A percentile compares a stretch with the other conserved stretches of the same genome.
These are phyloP conservation scores for Sphaerulina populicola DNA, from an alignment of 2,329 filamentous ascomycete genomes.

Conservation along the genomic window DNA sequence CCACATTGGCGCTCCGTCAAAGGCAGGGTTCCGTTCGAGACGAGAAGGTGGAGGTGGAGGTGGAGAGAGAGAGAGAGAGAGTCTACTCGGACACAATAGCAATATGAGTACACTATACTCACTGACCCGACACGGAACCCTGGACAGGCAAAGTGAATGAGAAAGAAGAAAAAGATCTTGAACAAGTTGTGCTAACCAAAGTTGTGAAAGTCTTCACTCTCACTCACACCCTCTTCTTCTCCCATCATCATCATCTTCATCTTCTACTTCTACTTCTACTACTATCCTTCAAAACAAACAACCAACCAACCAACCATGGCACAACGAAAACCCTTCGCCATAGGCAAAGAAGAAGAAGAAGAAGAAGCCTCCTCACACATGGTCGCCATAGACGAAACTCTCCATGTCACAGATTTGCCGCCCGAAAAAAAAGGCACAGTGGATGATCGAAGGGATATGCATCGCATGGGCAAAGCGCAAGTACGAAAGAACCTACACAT, in stretches of 20 bases:
- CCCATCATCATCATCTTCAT: background rate
- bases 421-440: constrained; percentile 20
- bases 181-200: too few species aligned
- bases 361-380: constrained; percentile 8
- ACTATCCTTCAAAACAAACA: background rate
- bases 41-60: too few species aligned
- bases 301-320: constrained; percentile 5
- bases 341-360: constrained; percentile 7
- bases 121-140: too few species aligned
- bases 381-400: constrained; percentile 13
- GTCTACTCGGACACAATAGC: too few species aligned
- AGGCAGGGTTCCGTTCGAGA: too few species aligned
- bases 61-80: too few species aligned
- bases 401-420: constrained; percentile 15
- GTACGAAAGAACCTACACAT: too few species aligned
- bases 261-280: background rate
- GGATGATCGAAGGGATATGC: constrained; percentile 18
- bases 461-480: constrained; percentile 20
- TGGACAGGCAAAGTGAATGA: too few species aligned
- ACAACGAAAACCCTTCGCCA: constrained; percentile 5
- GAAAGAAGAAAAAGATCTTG: too few species aligned
- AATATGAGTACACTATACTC: too few species aligned
- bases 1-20: too few species aligned
- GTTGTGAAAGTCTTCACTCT: too few species aligned
- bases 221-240: background rate